A percentile compares a stretch with the other conserved stretches of the same genome.
phyloP scores from a whole-genome alignment of 306 rosid species.

The Sophora flavescens region DNA sequence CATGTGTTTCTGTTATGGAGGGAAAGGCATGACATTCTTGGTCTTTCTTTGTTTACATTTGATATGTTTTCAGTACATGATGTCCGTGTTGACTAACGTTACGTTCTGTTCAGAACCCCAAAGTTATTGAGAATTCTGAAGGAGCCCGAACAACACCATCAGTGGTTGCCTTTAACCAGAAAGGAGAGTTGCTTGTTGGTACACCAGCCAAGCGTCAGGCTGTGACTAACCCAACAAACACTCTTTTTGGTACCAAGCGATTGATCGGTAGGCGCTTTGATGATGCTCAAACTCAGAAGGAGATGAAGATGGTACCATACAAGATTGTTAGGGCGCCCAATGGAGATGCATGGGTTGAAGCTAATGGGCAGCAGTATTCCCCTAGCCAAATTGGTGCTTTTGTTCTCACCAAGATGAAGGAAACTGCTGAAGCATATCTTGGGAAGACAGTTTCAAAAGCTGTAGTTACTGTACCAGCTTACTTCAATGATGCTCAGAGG shows the following conservation, averaged over 20 bases:
- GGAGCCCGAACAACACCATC: slow-evolving; percentile 93
- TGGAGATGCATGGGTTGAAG: slow-evolving; percentile 95
- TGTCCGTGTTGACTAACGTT: neutral
- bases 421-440: slow-evolving; percentile 87
- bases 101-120: slow-evolving; percentile 61
- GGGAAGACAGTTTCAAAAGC: slow-evolving; percentile 79
- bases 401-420: slow-evolving; percentile 85
- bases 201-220: slow-evolving; percentile 94
- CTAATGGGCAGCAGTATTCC: slow-evolving; percentile 80
- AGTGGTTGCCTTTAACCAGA: slow-evolving; percentile 86
- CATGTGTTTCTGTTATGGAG: slow-evolving; percentile 90
- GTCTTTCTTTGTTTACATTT: neutral
- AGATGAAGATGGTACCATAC: slow-evolving; percentile 94
- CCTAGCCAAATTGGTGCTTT: slow-evolving; percentile 91
- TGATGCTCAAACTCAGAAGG: slow-evolving; percentile 86
- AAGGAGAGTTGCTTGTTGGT: slow-evolving; percentile 83
- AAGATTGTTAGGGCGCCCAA: slow-evolving; percentile 82
- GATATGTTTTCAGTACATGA: neutral
- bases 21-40: slow-evolving; percentile 61
- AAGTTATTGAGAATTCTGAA: slow-evolving; percentile 87
- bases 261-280: slow-evolving; percentile 84
- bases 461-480: slow-evolving; percentile 86
- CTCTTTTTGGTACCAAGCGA: slow-evolving; percentile 80
- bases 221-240: slow-evolving; percentile 82
- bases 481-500: slow-evolving; percentile 84